Base-by-base conservation (phyloP, 495 filamentous ascomycete species). In the Podospora comata region DNA sequence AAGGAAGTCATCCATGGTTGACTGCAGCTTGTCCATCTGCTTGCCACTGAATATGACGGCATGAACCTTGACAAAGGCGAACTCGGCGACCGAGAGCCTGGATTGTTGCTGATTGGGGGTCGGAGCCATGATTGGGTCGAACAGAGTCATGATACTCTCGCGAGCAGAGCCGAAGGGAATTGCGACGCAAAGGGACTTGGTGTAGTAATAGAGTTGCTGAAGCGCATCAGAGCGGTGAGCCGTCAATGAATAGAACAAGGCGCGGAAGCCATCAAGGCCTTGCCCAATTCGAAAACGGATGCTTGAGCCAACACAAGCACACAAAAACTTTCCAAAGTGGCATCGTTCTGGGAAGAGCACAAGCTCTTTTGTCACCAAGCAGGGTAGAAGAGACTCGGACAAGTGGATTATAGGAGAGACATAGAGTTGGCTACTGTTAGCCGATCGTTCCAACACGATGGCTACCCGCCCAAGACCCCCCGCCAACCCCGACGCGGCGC, bases 131-230 rank as follows among this genome's bases (percentile, higher is more conserved):
- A 91, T 80, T 3, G 90, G 90, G 65, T 87, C 86, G 70, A 93
- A 89, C 0, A 94, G 77, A 1, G 90, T 90, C 72, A 86, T 77
- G 65, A 94, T 87, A 64, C 89, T 91, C 63, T 92, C 89, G 13
- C 85, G 81, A 11, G 91, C 87, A 20, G 85, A 86, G 4, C 67
- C 70, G 68, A 91, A 92, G 0, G 88, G 85, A 9, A 83, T 77
- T 0, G 79, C 77, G 1, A 84, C 82, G 16, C 81, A 82, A 2
- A 82, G 75, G 0, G 80, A 79, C 62, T 84, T 84, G 9, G 75
- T 69, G 64, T 95, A 96, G 70, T 89, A 90, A 68, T 88, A 93
- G 0, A 96, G 77, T 73, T 96, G 92, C 69, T 90, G 88, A 0
- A 92, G 71, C 2, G 85, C 81, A 71, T 92, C n/a, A n/a, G n/a